Percentiles rank a stretch among this genome's conserved stretches.
These are phyloP conservation scores for Cladosporium sp. DNA, from an alignment of 2,329 filamentous ascomycete genomes.

Conservation along the genomic window DNA sequence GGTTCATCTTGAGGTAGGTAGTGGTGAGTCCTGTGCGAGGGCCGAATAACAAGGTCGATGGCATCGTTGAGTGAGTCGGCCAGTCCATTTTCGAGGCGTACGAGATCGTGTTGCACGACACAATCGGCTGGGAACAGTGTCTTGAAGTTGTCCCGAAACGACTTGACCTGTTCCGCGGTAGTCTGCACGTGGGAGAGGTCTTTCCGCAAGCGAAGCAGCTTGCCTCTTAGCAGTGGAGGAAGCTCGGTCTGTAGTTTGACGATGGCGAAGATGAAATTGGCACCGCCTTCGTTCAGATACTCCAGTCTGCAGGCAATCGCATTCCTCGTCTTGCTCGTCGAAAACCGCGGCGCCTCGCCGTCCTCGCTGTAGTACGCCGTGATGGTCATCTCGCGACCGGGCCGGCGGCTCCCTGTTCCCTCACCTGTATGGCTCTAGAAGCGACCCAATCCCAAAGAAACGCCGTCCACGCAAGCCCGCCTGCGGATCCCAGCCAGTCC, in stretches of 20 bases:
- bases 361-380: slow-evolving; percentile 5
- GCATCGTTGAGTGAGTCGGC: slow-evolving; percentile 19
- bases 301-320: slow-evolving; percentile 17
- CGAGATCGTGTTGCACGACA: slow-evolving; percentile 26
- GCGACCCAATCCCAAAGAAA: neutral
- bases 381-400: slow-evolving; percentile 1
- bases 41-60: slow-evolving; percentile 18
- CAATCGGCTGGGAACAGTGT: slow-evolving; percentile 26
- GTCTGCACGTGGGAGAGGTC: slow-evolving; percentile 25
- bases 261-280: slow-evolving; percentile 31
- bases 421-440: neutral
- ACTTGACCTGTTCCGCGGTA: slow-evolving; percentile 23
- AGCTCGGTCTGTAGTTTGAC: neutral
- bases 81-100: slow-evolving; percentile 20
- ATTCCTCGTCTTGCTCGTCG: neutral
- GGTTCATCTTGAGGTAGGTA: slow-evolving; percentile 22
- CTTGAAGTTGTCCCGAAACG: slow-evolving; percentile 22
- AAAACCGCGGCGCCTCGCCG: neutral
- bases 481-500: too few relatives aligned
- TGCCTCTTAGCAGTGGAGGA: slow-evolving; percentile 14
- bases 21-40: slow-evolving; percentile 21
- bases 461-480: neutral
- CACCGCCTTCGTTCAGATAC: slow-evolving; percentile 34
- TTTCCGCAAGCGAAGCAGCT: slow-evolving; percentile 30
- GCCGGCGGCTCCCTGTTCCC: too few relatives aligned